A percentile compares a stretch with the other conserved stretches of the same genome.
Evolutionary conservation across 1,139 yeast species (phyloP).

Genomic region (Hemisphaericaspora xylofermentans): DNA sequence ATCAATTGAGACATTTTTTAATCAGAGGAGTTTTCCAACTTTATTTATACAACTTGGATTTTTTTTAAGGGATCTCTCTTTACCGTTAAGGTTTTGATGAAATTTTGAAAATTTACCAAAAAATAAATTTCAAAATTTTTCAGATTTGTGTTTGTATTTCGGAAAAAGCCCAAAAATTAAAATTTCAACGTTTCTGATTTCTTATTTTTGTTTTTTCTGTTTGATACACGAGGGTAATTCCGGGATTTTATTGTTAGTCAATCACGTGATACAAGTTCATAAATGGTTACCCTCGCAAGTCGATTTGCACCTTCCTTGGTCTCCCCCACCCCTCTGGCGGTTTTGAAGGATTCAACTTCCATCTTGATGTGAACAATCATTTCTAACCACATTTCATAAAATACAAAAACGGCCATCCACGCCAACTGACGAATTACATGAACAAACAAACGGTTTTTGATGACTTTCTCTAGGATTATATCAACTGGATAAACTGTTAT

Average conservation of each 20-base stretch:
- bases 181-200: neutral
- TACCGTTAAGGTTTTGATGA: too few species aligned
- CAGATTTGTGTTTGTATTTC: neutral
- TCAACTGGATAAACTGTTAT: too few species aligned
- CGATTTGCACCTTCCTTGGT: conserved; percentile 4
- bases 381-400: neutral
- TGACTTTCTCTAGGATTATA: too few species aligned
- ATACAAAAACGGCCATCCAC: neutral
- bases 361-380: neutral
- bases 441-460: neutral
- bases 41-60: neutral
- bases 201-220: neutral
- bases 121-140: too few species aligned
- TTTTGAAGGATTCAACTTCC: conserved; percentile 5
- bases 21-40: neutral
- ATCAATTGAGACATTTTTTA: neutral
- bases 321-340: neutral
- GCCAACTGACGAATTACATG: too few species aligned
- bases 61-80: neutral
- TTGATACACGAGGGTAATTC: conserved; percentile 4
- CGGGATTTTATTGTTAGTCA: neutral
- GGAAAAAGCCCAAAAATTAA: neutral
- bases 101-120: too few species aligned
- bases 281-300: conserved; percentile 1
- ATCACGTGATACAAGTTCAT: conserved; percentile 1